Base-by-base conservation (phyloP, 441 rosid species). In the Euphorbia schlechtendalii region DNA sequence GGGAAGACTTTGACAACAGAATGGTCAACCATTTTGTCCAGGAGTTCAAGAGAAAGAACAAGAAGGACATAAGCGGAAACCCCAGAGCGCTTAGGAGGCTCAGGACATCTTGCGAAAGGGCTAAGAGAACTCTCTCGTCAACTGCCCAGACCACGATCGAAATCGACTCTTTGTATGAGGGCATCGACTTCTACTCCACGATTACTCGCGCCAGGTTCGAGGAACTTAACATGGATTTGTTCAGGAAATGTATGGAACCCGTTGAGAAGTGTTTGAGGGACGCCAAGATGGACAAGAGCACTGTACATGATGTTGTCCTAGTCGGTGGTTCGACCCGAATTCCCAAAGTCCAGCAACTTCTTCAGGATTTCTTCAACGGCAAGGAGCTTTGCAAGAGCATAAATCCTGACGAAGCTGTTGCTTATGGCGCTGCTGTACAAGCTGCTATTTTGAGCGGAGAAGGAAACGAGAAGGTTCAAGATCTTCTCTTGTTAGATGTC, bases 261-360 rank as follows among this genome's bases (percentile, higher is more conserved):
- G 89, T 88, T 0, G 92, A 88, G 82, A 88, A 88, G 67, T 88
- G 96, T 59, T 66, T 88, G 62, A 82, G 90, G 63, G 90, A 88
- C 76, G 86, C 74, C n/a, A n/a, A n/a, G n/a, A n/a, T n/a, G n/a
- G n/a, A n/a, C n/a, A n/a, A n/a, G n/a, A n/a, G n/a, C n/a, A 59
- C 59, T 0, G 81, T 88, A n/a, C 87, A 88, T 43, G 96, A 88
- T 73, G 92, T 78, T 54, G 92, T 88, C 18, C 92, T 86, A 58
- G 96, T 88, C 18, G 96, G 96, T 68, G 96, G 96, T 2, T 88
- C 96, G 7, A 88, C 96, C 5, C 80, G 96, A 69, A 84, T 88
- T 36, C 92, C 96, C 15, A 86, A 88, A 74, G 89, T 88, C 28
- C 96, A 88, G 69, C 96, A 88, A 15, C 75, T 88, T 66, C 74